phyloP scores from a whole-genome alignment of 257 asterid genomes.

The Cordia subcordata region DNA sequence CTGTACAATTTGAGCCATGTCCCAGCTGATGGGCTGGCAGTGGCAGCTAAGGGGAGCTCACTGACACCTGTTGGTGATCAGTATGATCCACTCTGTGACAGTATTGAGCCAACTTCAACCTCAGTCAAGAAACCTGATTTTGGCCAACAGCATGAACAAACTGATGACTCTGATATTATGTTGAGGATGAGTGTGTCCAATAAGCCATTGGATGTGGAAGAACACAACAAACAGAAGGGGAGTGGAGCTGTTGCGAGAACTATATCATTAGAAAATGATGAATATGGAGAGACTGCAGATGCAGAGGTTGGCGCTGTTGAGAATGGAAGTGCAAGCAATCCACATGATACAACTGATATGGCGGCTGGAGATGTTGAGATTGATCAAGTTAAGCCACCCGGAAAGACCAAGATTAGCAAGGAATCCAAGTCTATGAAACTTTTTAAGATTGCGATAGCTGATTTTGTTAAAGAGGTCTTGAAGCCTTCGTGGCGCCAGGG shows the following conservation, averaged over 20 bases:
- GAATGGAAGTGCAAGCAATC: constrained; percentile 59
- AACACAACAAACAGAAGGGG: constrained; percentile 34
- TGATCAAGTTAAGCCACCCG: constrained; percentile 61
- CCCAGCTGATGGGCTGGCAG: constrained; percentile 31
- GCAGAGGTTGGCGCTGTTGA: constrained; percentile 69
- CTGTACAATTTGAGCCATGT: constrained; percentile 36
- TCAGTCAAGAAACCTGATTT: constrained; percentile 37
- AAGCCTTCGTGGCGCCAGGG: constrained; percentile 99
- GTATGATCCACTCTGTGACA: constrained; percentile 87
- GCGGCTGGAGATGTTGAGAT: constrained; percentile 65
- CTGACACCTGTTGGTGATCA: constrained; percentile 47
- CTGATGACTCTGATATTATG: constrained; percentile 56
- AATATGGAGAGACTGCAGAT: constrained; percentile 84
- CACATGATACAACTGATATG: constrained; percentile 41
- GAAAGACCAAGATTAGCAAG: constrained; percentile 56
- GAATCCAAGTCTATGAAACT: constrained; percentile 63
- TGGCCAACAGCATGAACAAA: constrained; percentile 37
- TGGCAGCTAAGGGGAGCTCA: constrained; percentile 26
- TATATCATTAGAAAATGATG: constrained; percentile 53
- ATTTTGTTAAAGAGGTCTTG: constrained; percentile 86
- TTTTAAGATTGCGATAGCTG: constrained; percentile 72
- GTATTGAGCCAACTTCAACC: constrained; percentile 68
- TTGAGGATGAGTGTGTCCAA: constrained; percentile 41
- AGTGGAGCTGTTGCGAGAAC: constrained; percentile 33
- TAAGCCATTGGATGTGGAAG: constrained; percentile 41